Evolutionary conservation across 192 early-diverging fungal species (phyloP), one percentile per base, ranked within the genome.

Genomic region (Coemansia sp.): DNA sequence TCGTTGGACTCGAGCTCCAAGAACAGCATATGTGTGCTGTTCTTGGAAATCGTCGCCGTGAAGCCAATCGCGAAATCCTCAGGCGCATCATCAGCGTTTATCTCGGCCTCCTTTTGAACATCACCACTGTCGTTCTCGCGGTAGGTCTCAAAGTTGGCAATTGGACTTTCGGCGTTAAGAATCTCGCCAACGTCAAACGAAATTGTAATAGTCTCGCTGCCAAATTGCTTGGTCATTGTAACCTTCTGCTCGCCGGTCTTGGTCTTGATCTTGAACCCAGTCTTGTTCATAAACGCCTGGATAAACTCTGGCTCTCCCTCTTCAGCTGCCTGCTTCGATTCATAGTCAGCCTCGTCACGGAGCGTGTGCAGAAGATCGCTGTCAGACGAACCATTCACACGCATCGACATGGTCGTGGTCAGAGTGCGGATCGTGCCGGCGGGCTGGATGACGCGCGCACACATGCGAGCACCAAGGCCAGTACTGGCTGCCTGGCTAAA

Each of bases 161-260:
- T 87, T 10, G 87, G 81, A 44, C 89, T 88, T 25, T 88, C 85
- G n/a, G 82, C 78, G 69, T 90, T 91, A 72, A 85, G 87, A 54
- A 98, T 85, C 50, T 93, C 90, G 63, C 91, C 91, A 40, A 93
- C 91, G 26, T 89, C 88, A 78, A 98, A 95, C 15, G 87, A 67
- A 55, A 93, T 85, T n/a, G 89, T 87, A 75, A 98, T 92, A 48
- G 85, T 89, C 81, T 98, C 96, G 71, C 86, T 90, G 47, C 93
- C 94, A 78, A 94, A 95, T 58, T 87, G 89, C 71, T 93, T 85
- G 15, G 87, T 86, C 66, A 98, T 71, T 25, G 68, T 63, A 26
- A 98, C 90, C 78, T 91, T 88, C 72, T 91, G 92, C 3, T 82
- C 68, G 37, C 93, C 93, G 11, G 82, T 17, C 67, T 87, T 86